phyloP scores from a whole-genome alignment of 1,284 basidiomycete species.

The Phellinidium pouzarii region DNA sequence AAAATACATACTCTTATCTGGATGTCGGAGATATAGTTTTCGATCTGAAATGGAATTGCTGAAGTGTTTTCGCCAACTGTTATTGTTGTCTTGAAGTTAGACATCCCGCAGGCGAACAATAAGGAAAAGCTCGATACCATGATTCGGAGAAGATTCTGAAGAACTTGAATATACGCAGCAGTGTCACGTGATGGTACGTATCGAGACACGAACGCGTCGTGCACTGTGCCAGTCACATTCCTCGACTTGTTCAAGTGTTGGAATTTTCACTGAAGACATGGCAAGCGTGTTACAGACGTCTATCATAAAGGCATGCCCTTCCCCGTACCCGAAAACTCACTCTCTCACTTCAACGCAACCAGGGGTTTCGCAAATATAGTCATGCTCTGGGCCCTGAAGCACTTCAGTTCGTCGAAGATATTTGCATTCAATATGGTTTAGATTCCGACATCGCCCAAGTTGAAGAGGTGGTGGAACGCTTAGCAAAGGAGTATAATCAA shows the following conservation, averaged over 20 bases:
- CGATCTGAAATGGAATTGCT: slow-evolving; percentile 30
- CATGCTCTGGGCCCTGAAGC: slow-evolving; percentile 76
- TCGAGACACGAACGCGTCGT: too few species aligned
- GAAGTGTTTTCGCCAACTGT: slow-evolving; percentile 36
- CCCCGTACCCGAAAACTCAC: not conserved
- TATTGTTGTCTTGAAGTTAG: not conserved
- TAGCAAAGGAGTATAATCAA: slow-evolving; percentile 86
- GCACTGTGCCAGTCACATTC: too few species aligned
- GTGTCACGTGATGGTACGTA: too few species aligned
- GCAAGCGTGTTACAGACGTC: slow-evolving; percentile 43
- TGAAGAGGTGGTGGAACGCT: slow-evolving; percentile 72
- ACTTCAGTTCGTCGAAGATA: slow-evolving; percentile 58
- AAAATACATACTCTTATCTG: slow-evolving; percentile 23
- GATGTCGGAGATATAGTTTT: slow-evolving; percentile 34
- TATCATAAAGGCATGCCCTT: slow-evolving; percentile 52
- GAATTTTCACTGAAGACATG: too few species aligned
- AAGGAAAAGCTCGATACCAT: too few species aligned
- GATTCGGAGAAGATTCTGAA: too few species aligned
- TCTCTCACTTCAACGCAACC: not conserved
- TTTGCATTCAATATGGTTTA: slow-evolving; percentile 63
- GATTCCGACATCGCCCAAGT: slow-evolving; percentile 52
- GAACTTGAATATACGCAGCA: too few species aligned
- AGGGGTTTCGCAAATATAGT: slow-evolving; percentile 81
- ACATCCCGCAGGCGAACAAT: slow-evolving; percentile 34
- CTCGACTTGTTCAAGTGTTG: too few species aligned